These are phyloP conservation scores for Mortierella sp. DNA, from an alignment of 371 early-diverging fungal species.

Conservation along the genomic window DNA sequence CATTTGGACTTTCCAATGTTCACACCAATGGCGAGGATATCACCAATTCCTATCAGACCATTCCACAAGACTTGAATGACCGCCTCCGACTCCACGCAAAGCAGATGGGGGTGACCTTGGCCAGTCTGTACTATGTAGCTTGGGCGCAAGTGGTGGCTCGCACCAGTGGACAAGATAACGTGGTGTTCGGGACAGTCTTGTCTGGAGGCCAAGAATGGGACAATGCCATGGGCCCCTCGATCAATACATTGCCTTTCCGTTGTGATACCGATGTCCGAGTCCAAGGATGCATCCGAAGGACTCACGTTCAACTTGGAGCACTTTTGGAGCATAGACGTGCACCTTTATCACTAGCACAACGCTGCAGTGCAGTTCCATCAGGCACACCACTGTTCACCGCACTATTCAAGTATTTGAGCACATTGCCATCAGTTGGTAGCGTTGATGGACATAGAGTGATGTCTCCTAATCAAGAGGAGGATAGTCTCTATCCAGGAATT, in stretches of 20 bases:
- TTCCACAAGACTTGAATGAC: constrained; percentile 22
- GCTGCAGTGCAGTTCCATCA: constrained; percentile 11
- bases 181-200: constrained; percentile 20
- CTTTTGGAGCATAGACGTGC: constrained; percentile 17
- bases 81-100: constrained; percentile 12
- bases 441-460: too few relatives aligned
- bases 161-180: constrained; percentile 12
- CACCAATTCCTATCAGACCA: constrained; percentile 2
- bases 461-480: too few relatives aligned
- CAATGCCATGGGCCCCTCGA: too few relatives aligned
- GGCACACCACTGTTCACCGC: constrained; percentile 24
- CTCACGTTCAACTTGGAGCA: constrained; percentile 1
- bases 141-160: constrained; percentile 9
- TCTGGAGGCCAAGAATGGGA: constrained; percentile 1
- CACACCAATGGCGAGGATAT: not conserved
- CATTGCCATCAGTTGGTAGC: too few relatives aligned
- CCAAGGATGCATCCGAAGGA: constrained; percentile 9
- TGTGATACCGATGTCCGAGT: constrained; percentile 11
- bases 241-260: not conserved
- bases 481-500: too few relatives aligned
- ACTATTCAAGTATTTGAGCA: constrained; percentile 18
- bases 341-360: too few relatives aligned
- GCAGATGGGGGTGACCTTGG: constrained; percentile 12
- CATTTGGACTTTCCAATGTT: constrained; percentile 15
- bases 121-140: too few relatives aligned